Base-by-base conservation (phyloP, 2,329 filamentous ascomycete species). In the Xylaria polymorpha region DNA sequence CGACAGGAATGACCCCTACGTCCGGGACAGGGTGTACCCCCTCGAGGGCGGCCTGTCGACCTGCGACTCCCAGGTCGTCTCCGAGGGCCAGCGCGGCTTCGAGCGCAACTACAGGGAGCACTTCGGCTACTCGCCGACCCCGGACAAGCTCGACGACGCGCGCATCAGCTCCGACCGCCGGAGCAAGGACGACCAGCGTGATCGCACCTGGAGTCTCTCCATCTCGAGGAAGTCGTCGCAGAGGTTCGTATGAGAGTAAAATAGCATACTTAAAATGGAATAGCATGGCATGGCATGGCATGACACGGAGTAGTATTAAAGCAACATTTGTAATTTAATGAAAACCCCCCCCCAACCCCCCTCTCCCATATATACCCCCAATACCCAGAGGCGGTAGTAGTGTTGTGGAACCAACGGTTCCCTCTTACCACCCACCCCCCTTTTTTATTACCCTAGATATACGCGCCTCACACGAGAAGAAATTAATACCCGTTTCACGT, bases 31-130 rank as follows among this genome's bases (percentile, higher is more conserved):
- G n/a, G 72, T 76, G 2, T 66, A 74, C 9, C 74, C 75, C 25
- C 65, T 72, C 29, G 72, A 73, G n/a, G 65, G 64, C 44, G 67
- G 66, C 22, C 20, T 59, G 5, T 1, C 8, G 35, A 18, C 55
- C 14, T 71, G 64, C 22, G 69, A 72, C 62, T 65, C 74, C 37
- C 71, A 74, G 67, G 70, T 77, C 59, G 66, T 70, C 66, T 77
- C 75, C 44, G 74, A 76, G 18, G 75, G 75, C 14, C 74, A 71
- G 66, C 61, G 65, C 25, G 76, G 74, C n/a, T 77, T 75, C 61
- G 64, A 74, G 69, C 62, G 73, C 55, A 69, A 75, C 20, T 71
- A 73, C 29, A 59, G 65, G n/a, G 74, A 73, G 68, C 71, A 73
- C 15, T 64, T 77, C 50, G 67, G 66, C 18, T 35, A 32, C 8